Conservation (phyloP, 2,329 filamentous ascomycete genomes). For the Chaetomium strumarium region DNA sequence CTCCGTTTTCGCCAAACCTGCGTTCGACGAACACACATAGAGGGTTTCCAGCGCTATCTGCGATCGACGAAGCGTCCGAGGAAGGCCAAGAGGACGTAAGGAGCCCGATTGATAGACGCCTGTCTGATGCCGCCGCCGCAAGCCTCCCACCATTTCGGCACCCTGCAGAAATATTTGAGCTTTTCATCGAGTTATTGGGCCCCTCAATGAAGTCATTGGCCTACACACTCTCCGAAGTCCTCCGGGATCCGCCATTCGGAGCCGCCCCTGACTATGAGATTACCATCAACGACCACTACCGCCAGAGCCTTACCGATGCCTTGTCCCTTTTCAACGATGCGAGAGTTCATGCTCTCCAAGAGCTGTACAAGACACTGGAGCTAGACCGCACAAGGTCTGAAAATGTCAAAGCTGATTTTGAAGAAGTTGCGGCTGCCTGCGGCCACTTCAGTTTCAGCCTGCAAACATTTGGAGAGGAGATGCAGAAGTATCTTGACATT, state of each 20-base stretch:
- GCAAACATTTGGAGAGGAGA: slow-evolving; percentile 84
- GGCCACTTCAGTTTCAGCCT: slow-evolving; percentile 94
- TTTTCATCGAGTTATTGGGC: slow-evolving; percentile 83
- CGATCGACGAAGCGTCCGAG: slow-evolving; percentile 58
- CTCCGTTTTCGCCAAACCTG: slow-evolving; percentile 29
- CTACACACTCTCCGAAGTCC: slow-evolving; percentile 80
- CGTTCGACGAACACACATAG: slow-evolving; percentile 31
- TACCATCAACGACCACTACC: slow-evolving; percentile 71
- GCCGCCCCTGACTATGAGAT: slow-evolving; percentile 62
- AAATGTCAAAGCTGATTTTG: slow-evolving; percentile 83
- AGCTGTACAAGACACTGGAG: slow-evolving; percentile 76
- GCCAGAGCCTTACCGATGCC: slow-evolving; percentile 73
- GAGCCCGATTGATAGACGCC: slow-evolving; percentile 8
- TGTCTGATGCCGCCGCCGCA: slow-evolving; percentile 20
- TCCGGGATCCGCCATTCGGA: slow-evolving; percentile 81
- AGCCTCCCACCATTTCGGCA: slow-evolving; percentile 42
- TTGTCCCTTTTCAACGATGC: slow-evolving; percentile 72
- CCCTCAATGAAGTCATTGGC: slow-evolving; percentile 96
- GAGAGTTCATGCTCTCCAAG: slow-evolving; percentile 66
- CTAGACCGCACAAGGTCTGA: slow-evolving; percentile 62
- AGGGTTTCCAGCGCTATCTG: slow-evolving; percentile 44
- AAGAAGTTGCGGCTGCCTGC: slow-evolving; percentile 96
- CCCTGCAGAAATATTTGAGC: slow-evolving; percentile 80
- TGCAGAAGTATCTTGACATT: slow-evolving; percentile 74
- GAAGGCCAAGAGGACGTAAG: slow-evolving; percentile 47